These are phyloP conservation scores for Gracilaria domingensis DNA, from an alignment of 23 red algal species.

Conservation along the genomic window DNA sequence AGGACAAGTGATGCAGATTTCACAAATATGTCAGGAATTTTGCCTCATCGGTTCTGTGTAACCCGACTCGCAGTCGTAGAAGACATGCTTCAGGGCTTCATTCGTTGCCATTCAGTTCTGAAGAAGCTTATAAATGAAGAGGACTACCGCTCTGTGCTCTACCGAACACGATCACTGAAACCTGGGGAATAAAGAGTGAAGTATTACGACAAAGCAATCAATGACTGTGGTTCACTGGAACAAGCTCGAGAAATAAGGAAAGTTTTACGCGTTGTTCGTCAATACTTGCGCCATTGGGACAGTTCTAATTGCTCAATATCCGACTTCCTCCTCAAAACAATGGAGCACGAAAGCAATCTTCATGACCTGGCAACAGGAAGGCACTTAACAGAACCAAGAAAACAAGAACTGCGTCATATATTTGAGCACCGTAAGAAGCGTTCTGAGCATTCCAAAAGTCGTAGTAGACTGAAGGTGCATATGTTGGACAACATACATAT, in stretches of 20 bases:
- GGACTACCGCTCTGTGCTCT: too few relatives aligned
- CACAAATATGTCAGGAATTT: background rate
- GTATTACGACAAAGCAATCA: too few relatives aligned
- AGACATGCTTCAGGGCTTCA: background rate
- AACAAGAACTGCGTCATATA: too few relatives aligned
- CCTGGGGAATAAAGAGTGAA: too few relatives aligned
- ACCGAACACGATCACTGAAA: too few relatives aligned
- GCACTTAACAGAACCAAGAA: too few relatives aligned
- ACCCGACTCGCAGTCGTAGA: background rate
- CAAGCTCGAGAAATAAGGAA: background rate
- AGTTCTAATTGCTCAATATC: background rate
- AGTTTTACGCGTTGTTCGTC: background rate
- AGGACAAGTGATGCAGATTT: background rate
- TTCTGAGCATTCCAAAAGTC: too few relatives aligned
- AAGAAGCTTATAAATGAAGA: too few relatives aligned
- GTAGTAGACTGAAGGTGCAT: background rate
- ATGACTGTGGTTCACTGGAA: background rate
- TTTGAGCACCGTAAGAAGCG: too few relatives aligned
- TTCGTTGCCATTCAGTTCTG: background rate
- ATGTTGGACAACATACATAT: slow-evolving; percentile 35
- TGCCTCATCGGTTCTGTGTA: background rate
- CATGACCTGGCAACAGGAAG: too few relatives aligned
- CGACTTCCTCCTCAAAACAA: background rate
- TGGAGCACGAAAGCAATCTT: background rate
- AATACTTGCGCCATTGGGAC: background rate